A percentile compares a stretch with the other conserved stretches of the same genome.
These are phyloP conservation scores for Populus hybrid DNA, from an alignment of 441 rosid genomes.

Conservation along the genomic window DNA sequence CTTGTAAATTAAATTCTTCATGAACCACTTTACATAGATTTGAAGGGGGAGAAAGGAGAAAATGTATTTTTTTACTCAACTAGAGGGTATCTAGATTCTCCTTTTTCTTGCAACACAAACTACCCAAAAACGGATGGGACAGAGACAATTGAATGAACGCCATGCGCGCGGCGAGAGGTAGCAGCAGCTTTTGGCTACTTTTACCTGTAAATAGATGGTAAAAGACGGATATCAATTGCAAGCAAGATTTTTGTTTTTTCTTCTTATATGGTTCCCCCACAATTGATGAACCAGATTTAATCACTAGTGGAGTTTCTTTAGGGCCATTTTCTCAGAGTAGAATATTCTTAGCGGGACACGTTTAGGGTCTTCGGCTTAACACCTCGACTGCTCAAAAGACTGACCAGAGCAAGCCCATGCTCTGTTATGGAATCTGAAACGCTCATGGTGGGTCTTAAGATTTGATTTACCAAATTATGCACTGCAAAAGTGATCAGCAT, in stretches of 20 bases:
- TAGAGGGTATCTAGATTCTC: too few relatives aligned
- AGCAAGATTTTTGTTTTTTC: background rate
- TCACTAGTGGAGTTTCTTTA: conserved; percentile 4
- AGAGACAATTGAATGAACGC: too few relatives aligned
- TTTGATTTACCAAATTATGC: background rate
- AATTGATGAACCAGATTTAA: conserved; percentile 30
- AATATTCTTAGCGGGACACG: conserved; percentile 12
- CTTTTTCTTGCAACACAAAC: too few relatives aligned
- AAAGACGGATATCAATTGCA: conserved; percentile 8
- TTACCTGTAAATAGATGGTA: background rate
- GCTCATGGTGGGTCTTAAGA: background rate
- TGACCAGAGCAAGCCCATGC: background rate
- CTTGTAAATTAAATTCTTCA: too few relatives aligned
- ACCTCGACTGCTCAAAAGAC: too few relatives aligned
- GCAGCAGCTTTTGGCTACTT: conserved; percentile 11
- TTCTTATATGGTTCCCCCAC: conserved; percentile 22
- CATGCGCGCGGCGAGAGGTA: conserved; percentile 26
- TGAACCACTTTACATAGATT: too few relatives aligned
- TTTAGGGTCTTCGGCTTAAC: too few relatives aligned
- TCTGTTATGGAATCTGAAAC: background rate
- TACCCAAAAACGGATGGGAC: too few relatives aligned
- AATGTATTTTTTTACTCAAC: too few relatives aligned
- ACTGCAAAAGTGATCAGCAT: too few relatives aligned
- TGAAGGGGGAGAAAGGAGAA: too few relatives aligned
- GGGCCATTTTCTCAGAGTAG: background rate